Evolutionary conservation across 371 early-diverging fungal genomes (phyloP), one percentile per base, ranked within the genome.

Genomic region (Blakeslea trispora): DNA sequence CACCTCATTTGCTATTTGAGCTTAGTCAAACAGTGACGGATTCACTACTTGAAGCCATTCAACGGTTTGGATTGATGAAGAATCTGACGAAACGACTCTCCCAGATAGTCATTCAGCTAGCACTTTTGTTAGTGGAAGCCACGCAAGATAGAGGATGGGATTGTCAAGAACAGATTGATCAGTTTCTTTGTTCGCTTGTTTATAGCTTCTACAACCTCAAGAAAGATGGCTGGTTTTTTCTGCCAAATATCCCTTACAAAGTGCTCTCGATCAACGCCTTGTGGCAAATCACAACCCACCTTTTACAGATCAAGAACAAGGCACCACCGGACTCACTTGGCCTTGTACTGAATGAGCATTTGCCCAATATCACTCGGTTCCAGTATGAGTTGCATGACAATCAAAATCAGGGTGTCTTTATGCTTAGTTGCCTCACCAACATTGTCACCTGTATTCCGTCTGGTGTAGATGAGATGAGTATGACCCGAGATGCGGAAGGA

Each of bases 201-300:
- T 32, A 28, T 51, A 17, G 40, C 5, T 52, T 54, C 19, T 40
- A 47, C 39, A 41, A 50, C 10, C 13, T 42, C 22, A 45, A 63
- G 37, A 8, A 53, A 19, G 61, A 72, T 22, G 62, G 62, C 11
- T 81, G 74, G 75, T 68, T 73, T 17, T 82, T 81, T 66, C 34
- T 84, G 13, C 75, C 82, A 0, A 68, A 78, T 11, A 53, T 84
- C 1, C 82, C 82, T 7, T 81, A 69, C 51, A 74, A 77, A 40
- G 69, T 55, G 18, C 57, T 79, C 34, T 80, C 84, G 0, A 68
- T 68, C 1, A 40, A 68, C 1, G 60, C 73, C 3, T 23, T 79
- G 5, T 77, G 73, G 61, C 50, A 61, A 24, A 47, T 81, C 15
- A 63, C 68, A 14, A 39, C 62, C 6, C 63, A 57, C 22, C 50